Base-by-base conservation (phyloP, 495 filamentous ascomycete genomes). In the Platismatia glauca region DNA sequence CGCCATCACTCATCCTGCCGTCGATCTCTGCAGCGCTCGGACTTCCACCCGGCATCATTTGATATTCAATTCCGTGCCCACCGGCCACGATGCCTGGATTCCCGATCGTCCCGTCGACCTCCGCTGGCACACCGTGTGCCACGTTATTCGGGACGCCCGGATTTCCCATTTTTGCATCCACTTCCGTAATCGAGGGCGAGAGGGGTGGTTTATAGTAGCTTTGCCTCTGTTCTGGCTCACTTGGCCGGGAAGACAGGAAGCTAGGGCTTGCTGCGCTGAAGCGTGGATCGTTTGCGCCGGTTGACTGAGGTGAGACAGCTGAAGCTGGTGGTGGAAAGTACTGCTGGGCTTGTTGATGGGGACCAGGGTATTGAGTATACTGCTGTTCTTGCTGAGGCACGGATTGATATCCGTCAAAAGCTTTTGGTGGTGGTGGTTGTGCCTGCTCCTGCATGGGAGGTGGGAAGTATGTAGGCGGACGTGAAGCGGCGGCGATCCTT, bases 311-410 rank as follows among this genome's bases (percentile, higher is more conserved):
- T 12, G 52, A 37, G 39, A 56, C 50, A 29, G 52, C 60, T 27
- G 16, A 38, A 22, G 39, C 35, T 53, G 33, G 44, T 24, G 29
- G 44, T 31, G 46, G 43, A 15, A 7, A 48, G 33, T 15, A 44
- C 8, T 13, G 48, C 43, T 46, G 39, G 60, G 20, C 55, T 48
- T 22, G 22, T 13, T 35, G 55, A 44, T 46, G 50, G 38, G 48
- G 60, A 50, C 12, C 41, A 53, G 48, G 38, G 29, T 48, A 27
- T 29, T 58, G 33, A 33, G 33, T 35, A 55, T 29, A 59, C 11
- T 39, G 43, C 15, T 53, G 61, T 15, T 67, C 66, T 35, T 67
- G 66, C 57, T 67, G 66, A 15, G 55, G 53, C 18, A 62, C 58
- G 9, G 62, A 44, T 33, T 67, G 59, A 20, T 67, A 67, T 22